These are phyloP conservation scores for Aschersonia sp. DNA, from an alignment of 2,329 filamentous ascomycete species.

Conservation along the genomic window DNA sequence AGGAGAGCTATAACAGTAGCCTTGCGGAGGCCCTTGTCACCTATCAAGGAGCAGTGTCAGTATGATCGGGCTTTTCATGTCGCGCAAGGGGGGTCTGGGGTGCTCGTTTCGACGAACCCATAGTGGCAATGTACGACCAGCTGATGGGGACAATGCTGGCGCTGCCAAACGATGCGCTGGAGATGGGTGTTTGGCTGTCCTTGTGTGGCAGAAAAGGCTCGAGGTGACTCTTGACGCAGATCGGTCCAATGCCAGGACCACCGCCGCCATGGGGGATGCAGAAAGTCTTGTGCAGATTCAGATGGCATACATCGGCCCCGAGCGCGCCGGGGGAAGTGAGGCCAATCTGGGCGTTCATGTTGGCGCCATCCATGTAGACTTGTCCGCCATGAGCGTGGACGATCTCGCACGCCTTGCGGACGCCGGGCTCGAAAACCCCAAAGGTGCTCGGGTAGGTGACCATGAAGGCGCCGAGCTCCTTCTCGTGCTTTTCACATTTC, in stretches of 20 bases:
- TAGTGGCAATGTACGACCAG: slow-evolving; percentile 91
- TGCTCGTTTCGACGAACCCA: slow-evolving; percentile 41
- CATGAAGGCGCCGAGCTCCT: slow-evolving; percentile 86
- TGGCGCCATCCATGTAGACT: slow-evolving; percentile 97
- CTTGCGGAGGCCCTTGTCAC: slow-evolving; percentile 58
- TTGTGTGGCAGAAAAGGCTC: slow-evolving; percentile 45
- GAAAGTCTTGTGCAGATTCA: slow-evolving; percentile 98
- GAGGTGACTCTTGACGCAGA: slow-evolving; percentile 78
- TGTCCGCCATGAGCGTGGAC: slow-evolving; percentile 83
- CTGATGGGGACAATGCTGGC: slow-evolving; percentile 88
- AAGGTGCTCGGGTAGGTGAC: slow-evolving; percentile 93
- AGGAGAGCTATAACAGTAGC: slow-evolving; percentile 88
- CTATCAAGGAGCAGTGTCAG: not conserved
- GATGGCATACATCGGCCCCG: slow-evolving; percentile 89
- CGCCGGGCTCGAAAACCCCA: slow-evolving; percentile 82
- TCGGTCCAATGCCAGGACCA: slow-evolving; percentile 84
- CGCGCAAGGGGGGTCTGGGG: not conserved
- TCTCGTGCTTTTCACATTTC: slow-evolving; percentile 79
- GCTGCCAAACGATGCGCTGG: slow-evolving; percentile 73
- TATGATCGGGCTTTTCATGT: not conserved
- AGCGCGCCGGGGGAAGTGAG: slow-evolving; percentile 91
- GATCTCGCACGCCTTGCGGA: slow-evolving; percentile 72
- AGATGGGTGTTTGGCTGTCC: slow-evolving; percentile 43
- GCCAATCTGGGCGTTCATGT: slow-evolving; percentile 97
- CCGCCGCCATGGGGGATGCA: slow-evolving; percentile 95